Conservation (phyloP, 192 early-diverging fungal genomes). For the Backusella macrospora region DNA sequence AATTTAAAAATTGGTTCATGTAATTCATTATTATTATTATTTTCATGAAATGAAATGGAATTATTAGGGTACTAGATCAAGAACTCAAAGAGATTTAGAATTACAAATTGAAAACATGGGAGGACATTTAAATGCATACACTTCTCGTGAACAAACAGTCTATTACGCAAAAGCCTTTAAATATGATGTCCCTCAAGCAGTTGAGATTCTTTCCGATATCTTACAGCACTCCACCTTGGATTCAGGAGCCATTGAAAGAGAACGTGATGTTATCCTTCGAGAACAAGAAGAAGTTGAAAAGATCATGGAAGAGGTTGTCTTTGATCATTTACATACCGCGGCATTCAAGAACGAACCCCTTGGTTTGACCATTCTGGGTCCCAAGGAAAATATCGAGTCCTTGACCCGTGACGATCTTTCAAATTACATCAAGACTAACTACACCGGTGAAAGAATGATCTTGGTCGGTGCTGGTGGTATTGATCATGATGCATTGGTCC, state of each 20-base stretch:
- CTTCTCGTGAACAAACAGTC: slow-evolving; percentile 97
- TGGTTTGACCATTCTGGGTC: slow-evolving; percentile 93
- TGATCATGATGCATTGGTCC: slow-evolving; percentile 91
- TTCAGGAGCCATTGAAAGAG: slow-evolving; percentile 88
- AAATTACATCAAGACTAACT: slow-evolving; percentile 92
- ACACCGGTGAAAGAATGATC: slow-evolving; percentile 97
- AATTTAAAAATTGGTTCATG: not conserved
- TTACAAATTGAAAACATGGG: slow-evolving; percentile 98
- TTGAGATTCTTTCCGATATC: slow-evolving; percentile 95
- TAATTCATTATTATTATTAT: not conserved
- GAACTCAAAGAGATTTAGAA: slow-evolving; percentile 90
- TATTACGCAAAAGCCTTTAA: slow-evolving; percentile 97
- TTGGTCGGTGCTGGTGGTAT: slow-evolving; percentile 91
- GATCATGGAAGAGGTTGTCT: slow-evolving; percentile 97
- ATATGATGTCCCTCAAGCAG: slow-evolving; percentile 83
- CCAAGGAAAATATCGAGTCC: slow-evolving; percentile 90
- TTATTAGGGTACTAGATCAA: slow-evolving; percentile 78
- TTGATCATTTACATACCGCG: slow-evolving; percentile 96
- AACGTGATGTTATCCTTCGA: slow-evolving; percentile 95
- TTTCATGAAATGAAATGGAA: not conserved
- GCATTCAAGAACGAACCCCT: slow-evolving; percentile 90
- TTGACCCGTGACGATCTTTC: slow-evolving; percentile 84
- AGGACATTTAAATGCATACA: slow-evolving; percentile 97
- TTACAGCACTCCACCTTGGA: slow-evolving; percentile 82
- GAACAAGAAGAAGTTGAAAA: slow-evolving; percentile 95